These are phyloP conservation scores for Pulveroboletus sp. DNA, from an alignment of 768 basidiomycete species.

Conservation along the genomic window DNA sequence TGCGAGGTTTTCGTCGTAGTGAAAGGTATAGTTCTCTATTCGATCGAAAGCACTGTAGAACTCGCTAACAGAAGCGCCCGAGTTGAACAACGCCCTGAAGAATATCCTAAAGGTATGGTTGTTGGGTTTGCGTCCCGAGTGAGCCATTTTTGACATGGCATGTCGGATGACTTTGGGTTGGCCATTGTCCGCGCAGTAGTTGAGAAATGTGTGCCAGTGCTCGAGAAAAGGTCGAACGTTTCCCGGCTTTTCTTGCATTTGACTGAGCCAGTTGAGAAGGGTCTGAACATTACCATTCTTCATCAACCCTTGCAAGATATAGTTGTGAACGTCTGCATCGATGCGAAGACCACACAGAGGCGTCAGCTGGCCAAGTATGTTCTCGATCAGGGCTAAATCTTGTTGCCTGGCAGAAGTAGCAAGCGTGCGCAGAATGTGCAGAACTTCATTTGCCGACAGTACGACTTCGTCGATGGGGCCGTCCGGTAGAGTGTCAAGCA, in stretches of 20 bases:
- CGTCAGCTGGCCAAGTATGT: slow-evolving; percentile 47
- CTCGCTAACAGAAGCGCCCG: slow-evolving; percentile 26
- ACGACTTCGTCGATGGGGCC: slow-evolving; percentile 1
- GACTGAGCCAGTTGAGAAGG: slow-evolving; percentile 46
- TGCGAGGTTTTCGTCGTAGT: slow-evolving; percentile 41
- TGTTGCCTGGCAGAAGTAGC: slow-evolving; percentile 47
- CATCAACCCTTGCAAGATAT: slow-evolving; percentile 46
- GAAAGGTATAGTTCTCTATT: slow-evolving; percentile 42
- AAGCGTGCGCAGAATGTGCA: slow-evolving; percentile 41
- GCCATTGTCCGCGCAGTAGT: slow-evolving; percentile 31
- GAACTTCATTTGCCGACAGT: slow-evolving; percentile 28
- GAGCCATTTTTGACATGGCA: slow-evolving; percentile 34
- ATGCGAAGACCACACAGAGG: slow-evolving; percentile 43
- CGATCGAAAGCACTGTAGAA: slow-evolving; percentile 42
- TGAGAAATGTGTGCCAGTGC: slow-evolving; percentile 54
- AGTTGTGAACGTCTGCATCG: slow-evolving; percentile 43
- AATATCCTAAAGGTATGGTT: slow-evolving; percentile 47
- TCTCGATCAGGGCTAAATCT: slow-evolving; percentile 52
- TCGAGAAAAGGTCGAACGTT: slow-evolving; percentile 42
- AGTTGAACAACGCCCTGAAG: slow-evolving; percentile 39
- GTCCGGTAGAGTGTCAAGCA: slow-evolving; percentile 20
- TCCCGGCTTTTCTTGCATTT: slow-evolving; percentile 50
- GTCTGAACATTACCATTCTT: slow-evolving; percentile 40
- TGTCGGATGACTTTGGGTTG: slow-evolving; percentile 25
- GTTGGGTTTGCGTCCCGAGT: slow-evolving; percentile 38